Percentiles rank a stretch among this genome's conserved stretches.
These are phyloP conservation scores for Sisymbrium altissimum DNA, from an alignment of 345 rosid species.

Conservation along the genomic window DNA sequence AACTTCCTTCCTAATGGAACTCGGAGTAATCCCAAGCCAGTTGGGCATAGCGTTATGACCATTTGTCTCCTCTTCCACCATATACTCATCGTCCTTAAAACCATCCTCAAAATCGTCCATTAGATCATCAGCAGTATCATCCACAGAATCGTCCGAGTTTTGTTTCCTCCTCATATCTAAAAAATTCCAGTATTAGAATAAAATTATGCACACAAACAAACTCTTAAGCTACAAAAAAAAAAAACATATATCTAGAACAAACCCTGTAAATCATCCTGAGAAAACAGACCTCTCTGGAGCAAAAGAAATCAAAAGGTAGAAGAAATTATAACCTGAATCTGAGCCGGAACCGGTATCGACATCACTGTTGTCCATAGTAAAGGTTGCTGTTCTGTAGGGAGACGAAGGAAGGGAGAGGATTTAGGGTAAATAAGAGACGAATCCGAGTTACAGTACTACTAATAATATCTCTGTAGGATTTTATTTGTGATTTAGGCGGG, in stretches of 20 bases:
- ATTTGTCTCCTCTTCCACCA: neutral
- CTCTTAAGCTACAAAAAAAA: neutral
- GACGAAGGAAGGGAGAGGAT: neutral
- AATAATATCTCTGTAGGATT: neutral
- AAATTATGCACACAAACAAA: neutral
- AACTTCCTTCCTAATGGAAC: neutral
- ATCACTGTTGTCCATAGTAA: neutral
- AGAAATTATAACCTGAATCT: neutral
- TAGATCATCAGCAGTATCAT: neutral
- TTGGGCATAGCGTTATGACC: neutral
- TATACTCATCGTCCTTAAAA: neutral
- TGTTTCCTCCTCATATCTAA: neutral
- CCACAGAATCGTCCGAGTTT: neutral
- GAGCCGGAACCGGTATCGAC: neutral
- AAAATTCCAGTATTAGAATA: neutral
- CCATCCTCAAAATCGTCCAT: neutral
- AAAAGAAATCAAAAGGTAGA: neutral
- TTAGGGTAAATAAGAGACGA: conserved; percentile 8
- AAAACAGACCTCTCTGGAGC: neutral
- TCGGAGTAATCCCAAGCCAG: neutral
- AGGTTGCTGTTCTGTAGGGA: neutral
- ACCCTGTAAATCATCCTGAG: neutral
- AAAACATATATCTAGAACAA: neutral
- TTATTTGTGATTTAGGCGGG: conserved; percentile 12
- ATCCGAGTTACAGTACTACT: neutral